These are phyloP conservation scores for Penicillium fuscoglaucum DNA, from an alignment of 2,329 filamentous ascomycete species.

Conservation along the genomic window DNA sequence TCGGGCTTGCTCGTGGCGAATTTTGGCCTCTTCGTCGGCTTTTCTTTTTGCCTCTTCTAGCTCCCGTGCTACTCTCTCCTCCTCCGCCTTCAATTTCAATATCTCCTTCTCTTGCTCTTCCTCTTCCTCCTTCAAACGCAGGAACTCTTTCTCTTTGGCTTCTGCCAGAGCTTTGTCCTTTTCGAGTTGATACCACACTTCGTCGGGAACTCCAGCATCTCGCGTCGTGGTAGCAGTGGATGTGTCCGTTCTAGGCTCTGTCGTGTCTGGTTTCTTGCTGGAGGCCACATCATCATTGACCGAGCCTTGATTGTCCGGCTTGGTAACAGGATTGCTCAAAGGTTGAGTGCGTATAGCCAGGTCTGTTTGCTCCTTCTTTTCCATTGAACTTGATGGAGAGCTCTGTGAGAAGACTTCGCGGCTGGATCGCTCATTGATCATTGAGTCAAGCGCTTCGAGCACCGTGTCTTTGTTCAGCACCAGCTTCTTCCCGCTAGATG, in stretches of 20 bases:
- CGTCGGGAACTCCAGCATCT: constrained; percentile 28
- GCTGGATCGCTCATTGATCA: constrained; percentile 18
- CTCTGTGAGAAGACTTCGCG: background rate
- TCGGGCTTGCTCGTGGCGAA: constrained; percentile 35
- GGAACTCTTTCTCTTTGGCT: background rate
- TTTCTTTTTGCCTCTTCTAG: background rate
- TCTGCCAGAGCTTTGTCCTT: constrained; percentile 10
- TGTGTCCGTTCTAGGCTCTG: background rate
- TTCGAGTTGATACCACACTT: constrained; percentile 27
- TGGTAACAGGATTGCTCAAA: background rate
- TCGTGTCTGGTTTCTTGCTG: background rate
- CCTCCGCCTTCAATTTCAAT: background rate
- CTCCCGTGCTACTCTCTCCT: background rate
- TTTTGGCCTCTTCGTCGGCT: constrained; percentile 16
- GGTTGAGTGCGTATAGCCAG: background rate
- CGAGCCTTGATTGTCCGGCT: background rate
- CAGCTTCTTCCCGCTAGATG: constrained; percentile 11
- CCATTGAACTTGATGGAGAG: too few relatives aligned
- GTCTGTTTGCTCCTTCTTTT: background rate
- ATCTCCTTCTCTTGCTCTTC: background rate
- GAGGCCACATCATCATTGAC: background rate
- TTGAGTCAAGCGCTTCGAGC: constrained; percentile 13
- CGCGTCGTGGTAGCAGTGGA: constrained; percentile 4
- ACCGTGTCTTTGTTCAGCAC: constrained; percentile 11
- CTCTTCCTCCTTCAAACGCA: background rate